Evolutionary conservation across 2,329 filamentous ascomycete genomes (phyloP), one percentile per base, ranked within the genome.

Genomic region (Pyrenophora seminiperda): DNA sequence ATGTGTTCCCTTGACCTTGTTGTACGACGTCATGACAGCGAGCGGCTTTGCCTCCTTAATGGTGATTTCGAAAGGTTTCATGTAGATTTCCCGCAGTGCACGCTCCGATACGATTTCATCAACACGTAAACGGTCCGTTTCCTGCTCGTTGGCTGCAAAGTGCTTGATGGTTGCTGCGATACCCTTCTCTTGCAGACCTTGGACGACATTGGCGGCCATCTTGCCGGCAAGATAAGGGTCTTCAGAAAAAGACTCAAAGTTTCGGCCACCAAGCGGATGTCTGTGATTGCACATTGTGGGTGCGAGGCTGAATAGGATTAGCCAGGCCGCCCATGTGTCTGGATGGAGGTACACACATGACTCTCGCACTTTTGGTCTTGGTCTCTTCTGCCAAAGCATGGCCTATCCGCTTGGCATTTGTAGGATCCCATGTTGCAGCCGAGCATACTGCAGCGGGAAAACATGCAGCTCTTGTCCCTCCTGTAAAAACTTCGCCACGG

Each of bases 221-320:
- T 89, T 85, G 3, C 87, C 88, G 3, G 85, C 79, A 55, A 91
- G 76, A 59, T 81, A 87, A 1, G 83, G 76, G 54, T 91, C 88
- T 68, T 91, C 88, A 17, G 84, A 83, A 63, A 84, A 89, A 1
- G 82, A 87, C 68, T 91, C 88, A 58, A 93, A 94, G 53, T 91
- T 91, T 50, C 90, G 82, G 6, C 90, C 90, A 4, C 89, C 89
- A 0, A 94, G 79, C 0, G 90, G 90, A 47, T 89, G 88, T 11
- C 90, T 83, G 62, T 94, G 90, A 75, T 90, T 86, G 73, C 89
- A 91, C 49, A 91, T 86, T 0, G 89, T 91, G 0, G 88, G 89
- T 0, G 86, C 89, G 2, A 93, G 79, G 6, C 68, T 71, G 24
- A 17, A 29, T n/a, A 19, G 24, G 40, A 7, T 59, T 17, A 54